phyloP scores from a whole-genome alignment of 768 basidiomycete species.

The Kwoniella dejecticola region DNA sequence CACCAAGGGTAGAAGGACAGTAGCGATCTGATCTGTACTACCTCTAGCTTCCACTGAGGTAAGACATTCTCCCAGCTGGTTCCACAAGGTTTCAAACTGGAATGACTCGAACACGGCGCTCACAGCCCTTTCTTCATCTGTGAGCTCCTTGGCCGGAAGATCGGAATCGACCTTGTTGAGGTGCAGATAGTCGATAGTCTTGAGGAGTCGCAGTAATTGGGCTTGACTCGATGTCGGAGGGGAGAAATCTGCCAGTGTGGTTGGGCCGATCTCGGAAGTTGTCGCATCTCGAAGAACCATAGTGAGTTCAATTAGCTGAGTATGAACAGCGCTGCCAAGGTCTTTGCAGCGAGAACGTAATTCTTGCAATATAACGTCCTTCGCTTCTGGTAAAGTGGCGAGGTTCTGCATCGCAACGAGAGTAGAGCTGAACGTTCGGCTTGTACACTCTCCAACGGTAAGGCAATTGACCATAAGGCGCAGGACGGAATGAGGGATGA shows the following conservation, averaged over 20 bases:
- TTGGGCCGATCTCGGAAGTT: constrained; percentile 59
- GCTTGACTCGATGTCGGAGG: constrained; percentile 92
- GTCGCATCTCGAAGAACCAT: constrained; percentile 66
- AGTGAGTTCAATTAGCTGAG: constrained; percentile 76
- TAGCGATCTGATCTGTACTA: constrained; percentile 83
- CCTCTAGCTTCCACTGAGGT: constrained; percentile 76
- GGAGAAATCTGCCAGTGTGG: constrained; percentile 85
- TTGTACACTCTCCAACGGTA: constrained; percentile 95
- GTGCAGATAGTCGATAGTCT: constrained; percentile 95
- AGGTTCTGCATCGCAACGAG: constrained; percentile 88
- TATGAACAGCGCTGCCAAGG: constrained; percentile 72
- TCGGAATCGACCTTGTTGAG: constrained; percentile 41
- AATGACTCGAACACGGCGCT: constrained; percentile 88
- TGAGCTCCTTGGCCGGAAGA: constrained; percentile 26
- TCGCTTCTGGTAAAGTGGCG: constrained; percentile 81
- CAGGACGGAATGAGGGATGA: constrained; percentile 79
- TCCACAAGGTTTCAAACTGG: constrained; percentile 86
- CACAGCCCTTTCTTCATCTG: constrained; percentile 64
- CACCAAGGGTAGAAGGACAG: constrained; percentile 88
- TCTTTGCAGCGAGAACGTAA: constrained; percentile 82
- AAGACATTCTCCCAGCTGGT: constrained; percentile 83
- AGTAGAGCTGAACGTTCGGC: constrained; percentile 92
- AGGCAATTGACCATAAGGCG: constrained; percentile 93
- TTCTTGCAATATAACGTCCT: constrained; percentile 86
- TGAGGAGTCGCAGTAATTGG: constrained; percentile 90